Evolutionary conservation across 306 rosid species (phyloP).

Genomic region (Coriaria nepalensis): DNA sequence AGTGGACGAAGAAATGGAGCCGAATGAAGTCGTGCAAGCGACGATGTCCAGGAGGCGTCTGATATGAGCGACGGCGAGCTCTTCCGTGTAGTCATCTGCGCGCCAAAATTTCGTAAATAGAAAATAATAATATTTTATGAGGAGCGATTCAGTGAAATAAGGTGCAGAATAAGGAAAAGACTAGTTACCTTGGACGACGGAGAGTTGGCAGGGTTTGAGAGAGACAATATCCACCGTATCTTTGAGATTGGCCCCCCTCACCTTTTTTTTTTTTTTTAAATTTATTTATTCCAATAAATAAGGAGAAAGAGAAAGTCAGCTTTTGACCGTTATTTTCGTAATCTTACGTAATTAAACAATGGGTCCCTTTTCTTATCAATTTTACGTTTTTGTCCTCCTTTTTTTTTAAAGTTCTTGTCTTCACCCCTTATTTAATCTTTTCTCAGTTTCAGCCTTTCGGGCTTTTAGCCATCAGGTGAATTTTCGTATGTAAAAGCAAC

Average conservation of each 20-base stretch:
- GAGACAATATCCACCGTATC: constrained; percentile 68
- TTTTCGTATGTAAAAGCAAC: no score
- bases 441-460: no score
- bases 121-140: background rate
- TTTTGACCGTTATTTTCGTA: constrained; percentile 9
- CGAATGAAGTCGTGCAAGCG: constrained; percentile 64
- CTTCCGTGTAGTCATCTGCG: constrained; percentile 73
- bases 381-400: no score
- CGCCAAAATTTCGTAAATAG: background rate
- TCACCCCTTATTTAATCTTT: no score
- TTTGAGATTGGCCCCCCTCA: constrained; percentile 56
- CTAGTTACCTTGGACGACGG: constrained; percentile 52
- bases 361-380: background rate
- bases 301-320: background rate
- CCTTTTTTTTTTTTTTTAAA: constrained; percentile 28
- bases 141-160: background rate
- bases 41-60: constrained; percentile 77
- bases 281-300: no score
- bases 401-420: background rate
- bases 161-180: constrained; percentile 1
- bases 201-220: constrained; percentile 72
- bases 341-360: background rate
- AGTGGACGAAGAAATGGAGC: constrained; percentile 16
- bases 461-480: no score
- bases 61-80: constrained; percentile 52